Conservation (phyloP, 768 basidiomycete genomes). For the Trametopsis cervina region DNA sequence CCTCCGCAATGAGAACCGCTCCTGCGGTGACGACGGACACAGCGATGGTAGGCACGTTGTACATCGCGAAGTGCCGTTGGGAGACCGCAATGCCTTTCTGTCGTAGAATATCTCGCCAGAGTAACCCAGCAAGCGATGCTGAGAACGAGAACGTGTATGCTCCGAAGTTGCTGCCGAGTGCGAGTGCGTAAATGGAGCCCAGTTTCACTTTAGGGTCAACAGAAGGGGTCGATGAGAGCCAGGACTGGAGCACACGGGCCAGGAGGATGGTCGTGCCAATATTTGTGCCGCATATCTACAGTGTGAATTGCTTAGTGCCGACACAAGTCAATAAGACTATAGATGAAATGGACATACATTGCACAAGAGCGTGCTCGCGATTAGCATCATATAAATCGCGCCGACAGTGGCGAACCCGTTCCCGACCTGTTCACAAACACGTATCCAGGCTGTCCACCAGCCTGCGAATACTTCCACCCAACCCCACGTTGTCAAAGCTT, state of each 20-base stretch:
- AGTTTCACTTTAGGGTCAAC: slow-evolving; percentile 13
- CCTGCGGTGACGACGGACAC: slow-evolving; percentile 65
- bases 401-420: slow-evolving; percentile 23
- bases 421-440: slow-evolving; percentile 10
- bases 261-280: slow-evolving; percentile 89
- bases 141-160: slow-evolving; percentile 88
- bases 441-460: slow-evolving; percentile 51
- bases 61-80: slow-evolving; percentile 58
- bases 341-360: slow-evolving; percentile 34
- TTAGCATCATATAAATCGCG: slow-evolving; percentile 42
- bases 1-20: slow-evolving; percentile 69
- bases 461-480: slow-evolving; percentile 82
- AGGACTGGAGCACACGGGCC: slow-evolving; percentile 63
- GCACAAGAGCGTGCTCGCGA: slow-evolving; percentile 63
- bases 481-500: slow-evolving; percentile 71
- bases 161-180: slow-evolving; percentile 84
- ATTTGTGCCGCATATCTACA: slow-evolving; percentile 72
- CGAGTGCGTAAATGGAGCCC: slow-evolving; percentile 46
- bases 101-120: slow-evolving; percentile 70
- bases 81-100: slow-evolving; percentile 65
- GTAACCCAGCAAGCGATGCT: slow-evolving; percentile 80
- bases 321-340: not conserved
- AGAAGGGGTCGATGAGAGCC: slow-evolving; percentile 16
- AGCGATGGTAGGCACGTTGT: slow-evolving; percentile 65
- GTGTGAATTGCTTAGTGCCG: not conserved